Conservation (phyloP, 345 rosid genomes). For the Pugionium dolabratum region DNA sequence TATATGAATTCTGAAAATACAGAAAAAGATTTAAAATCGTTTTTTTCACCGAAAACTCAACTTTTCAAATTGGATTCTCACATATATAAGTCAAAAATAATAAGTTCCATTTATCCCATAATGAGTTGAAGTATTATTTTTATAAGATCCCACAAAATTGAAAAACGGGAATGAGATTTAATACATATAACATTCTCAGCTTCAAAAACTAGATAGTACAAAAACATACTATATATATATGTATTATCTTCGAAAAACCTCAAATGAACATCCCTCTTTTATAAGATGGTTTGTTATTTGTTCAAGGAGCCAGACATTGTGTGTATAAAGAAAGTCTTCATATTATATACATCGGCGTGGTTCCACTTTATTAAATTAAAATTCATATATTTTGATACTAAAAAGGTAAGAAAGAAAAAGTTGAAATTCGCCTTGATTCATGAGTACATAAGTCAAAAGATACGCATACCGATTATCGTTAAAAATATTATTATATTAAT, state of each 20-base stretch:
- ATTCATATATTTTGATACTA: not conserved
- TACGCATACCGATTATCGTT: slow-evolving; percentile 19
- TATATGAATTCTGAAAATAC: no score
- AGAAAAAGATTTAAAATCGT: no score
- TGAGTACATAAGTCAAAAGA: slow-evolving; percentile 38
- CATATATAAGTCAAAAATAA: not conserved
- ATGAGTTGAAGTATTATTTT: slow-evolving; percentile 5
- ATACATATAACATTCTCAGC: not conserved
- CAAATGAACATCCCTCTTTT: slow-evolving; percentile 9
- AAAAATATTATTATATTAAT: not conserved
- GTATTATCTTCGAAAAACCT: slow-evolving; percentile 15
- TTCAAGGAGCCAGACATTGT: slow-evolving; percentile 1
- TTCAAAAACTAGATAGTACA: slow-evolving; percentile 1
- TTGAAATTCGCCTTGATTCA: slow-evolving; percentile 24
- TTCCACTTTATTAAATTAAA: slow-evolving; percentile 17
- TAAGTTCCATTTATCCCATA: not conserved
- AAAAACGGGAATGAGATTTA: not conserved
- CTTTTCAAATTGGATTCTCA: no score
- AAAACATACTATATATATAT: not conserved
- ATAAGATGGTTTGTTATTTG: slow-evolving; percentile 22
- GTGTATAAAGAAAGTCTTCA: not conserved
- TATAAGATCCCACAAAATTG: slow-evolving; percentile 11
- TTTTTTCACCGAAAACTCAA: no score
- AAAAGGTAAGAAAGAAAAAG: slow-evolving; percentile 12
- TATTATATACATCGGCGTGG: slow-evolving; percentile 25